Conservation (phyloP, 129 eudicot species). For the Flaveria robusta region DNA sequence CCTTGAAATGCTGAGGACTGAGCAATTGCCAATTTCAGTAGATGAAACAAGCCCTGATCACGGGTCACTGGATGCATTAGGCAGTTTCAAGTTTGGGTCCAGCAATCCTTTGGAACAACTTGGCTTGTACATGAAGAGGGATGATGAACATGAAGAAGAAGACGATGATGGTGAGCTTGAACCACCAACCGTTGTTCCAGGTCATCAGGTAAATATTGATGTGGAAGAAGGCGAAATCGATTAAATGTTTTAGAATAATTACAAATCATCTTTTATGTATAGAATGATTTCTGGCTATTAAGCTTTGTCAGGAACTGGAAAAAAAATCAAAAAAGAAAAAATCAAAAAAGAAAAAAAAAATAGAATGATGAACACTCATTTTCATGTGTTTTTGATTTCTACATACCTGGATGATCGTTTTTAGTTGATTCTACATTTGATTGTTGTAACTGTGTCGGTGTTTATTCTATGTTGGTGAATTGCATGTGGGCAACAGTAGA, state of each 20-base stretch:
- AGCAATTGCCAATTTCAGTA: conserved; percentile 48
- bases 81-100: conserved; percentile 78
- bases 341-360: neutral
- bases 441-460: conserved; percentile 8
- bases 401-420: conserved; percentile 29
- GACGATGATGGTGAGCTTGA: conserved; percentile 85
- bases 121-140: conserved; percentile 81
- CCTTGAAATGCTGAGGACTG: conserved; percentile 71
- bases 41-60: conserved; percentile 77
- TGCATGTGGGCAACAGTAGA: too few species aligned
- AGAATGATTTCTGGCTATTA: conserved; percentile 26
- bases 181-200: conserved; percentile 34
- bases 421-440: conserved; percentile 8
- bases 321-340: neutral
- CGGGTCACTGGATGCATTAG: conserved; percentile 61
- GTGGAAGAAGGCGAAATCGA: conserved; percentile 96
- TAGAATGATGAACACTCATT: conserved; percentile 26
- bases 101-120: conserved; percentile 91
- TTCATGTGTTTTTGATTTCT: conserved; percentile 28
- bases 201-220: conserved; percentile 35
- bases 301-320: neutral
- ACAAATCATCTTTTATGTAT: conserved; percentile 33
- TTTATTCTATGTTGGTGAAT: too few species aligned
- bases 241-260: conserved; percentile 36
- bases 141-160: conserved; percentile 69